Evolutionary conservation across 1,139 yeast genomes (phyloP).

Genomic region (Pichia sp.): DNA sequence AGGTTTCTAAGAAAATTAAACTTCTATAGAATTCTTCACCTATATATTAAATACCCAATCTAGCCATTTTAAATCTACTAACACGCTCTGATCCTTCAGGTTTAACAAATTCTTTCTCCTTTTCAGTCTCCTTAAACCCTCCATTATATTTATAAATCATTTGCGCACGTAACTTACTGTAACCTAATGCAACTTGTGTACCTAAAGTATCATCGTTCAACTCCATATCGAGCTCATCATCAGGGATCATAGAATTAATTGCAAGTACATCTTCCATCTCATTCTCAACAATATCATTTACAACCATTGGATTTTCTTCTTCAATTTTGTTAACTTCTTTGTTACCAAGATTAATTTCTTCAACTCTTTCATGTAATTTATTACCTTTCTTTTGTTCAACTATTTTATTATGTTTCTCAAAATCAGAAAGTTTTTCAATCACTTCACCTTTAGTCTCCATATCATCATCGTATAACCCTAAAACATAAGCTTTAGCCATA

Average conservation of each 20-base stretch:
- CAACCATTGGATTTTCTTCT: conserved; percentile 35
- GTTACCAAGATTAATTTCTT: conserved; percentile 47
- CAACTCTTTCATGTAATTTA: conserved; percentile 28
- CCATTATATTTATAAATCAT: conserved; percentile 37
- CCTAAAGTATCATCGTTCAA: conserved; percentile 32
- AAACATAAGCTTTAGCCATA: conserved; percentile 54
- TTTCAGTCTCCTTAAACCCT: conserved; percentile 40
- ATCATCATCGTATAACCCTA: conserved; percentile 57
- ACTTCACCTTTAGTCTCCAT: conserved; percentile 51
- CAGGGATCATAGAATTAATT: conserved; percentile 13
- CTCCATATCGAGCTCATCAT: conserved; percentile 27
- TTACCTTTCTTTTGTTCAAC: conserved; percentile 31
- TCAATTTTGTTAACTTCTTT: conserved; percentile 36
- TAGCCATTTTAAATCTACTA: conserved; percentile 66
- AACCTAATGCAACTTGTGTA: conserved; percentile 46
- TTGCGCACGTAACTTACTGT: conserved; percentile 50
- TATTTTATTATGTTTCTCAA: conserved; percentile 43
- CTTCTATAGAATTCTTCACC: no score
- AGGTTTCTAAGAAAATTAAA: conserved; percentile 25
- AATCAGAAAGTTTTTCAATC: conserved; percentile 48
- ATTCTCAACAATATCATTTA: conserved; percentile 36
- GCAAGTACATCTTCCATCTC: conserved; percentile 16
- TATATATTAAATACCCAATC: conserved; percentile 26
- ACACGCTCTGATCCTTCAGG: conserved; percentile 50
- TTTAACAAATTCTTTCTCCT: conserved; percentile 59